These are phyloP conservation scores for Saccharum hybrid DNA, from an alignment of 202 grass and related monocot genomes.

Conservation along the genomic window DNA sequence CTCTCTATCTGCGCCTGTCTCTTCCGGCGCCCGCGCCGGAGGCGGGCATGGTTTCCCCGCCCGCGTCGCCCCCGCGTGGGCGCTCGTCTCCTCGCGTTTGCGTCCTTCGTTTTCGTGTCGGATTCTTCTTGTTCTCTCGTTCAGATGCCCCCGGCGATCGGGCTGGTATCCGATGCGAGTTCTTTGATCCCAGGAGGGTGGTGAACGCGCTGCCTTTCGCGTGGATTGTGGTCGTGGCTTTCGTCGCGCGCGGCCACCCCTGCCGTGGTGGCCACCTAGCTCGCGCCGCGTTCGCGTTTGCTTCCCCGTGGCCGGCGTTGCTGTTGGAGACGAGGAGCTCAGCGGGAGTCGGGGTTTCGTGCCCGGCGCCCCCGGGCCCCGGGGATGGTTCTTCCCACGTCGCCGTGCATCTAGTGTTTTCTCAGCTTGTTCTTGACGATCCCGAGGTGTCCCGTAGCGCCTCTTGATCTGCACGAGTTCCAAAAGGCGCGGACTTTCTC, in stretches of 20 bases:
- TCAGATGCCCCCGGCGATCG: slow-evolving; percentile 2
- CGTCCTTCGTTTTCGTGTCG: slow-evolving; percentile 13
- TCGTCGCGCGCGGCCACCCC: not conserved
- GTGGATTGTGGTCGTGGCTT: not conserved
- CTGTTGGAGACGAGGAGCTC: not conserved
- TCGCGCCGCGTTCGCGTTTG: slow-evolving; percentile 9
- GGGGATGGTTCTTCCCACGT: slow-evolving; percentile 6
- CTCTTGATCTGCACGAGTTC: slow-evolving; percentile 13
- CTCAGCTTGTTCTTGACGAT: slow-evolving; percentile 19
- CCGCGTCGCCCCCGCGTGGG: not conserved
- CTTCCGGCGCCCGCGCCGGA: not conserved
- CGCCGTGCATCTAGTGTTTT: not conserved
- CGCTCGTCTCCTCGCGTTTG: slow-evolving; percentile 20
- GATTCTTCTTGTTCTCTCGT: slow-evolving; percentile 21
- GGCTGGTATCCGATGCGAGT: slow-evolving; percentile 20
- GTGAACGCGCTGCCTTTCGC: not conserved
- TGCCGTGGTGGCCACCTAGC: not conserved
- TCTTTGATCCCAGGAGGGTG: slow-evolving; percentile 24
- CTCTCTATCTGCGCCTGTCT: not conserved
- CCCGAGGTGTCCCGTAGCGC: not conserved
- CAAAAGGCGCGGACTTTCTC: slow-evolving; percentile 4
- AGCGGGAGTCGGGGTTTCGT: not conserved
- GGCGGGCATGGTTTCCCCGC: no score
- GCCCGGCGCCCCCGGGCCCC: not conserved
- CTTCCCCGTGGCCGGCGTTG: not conserved